Evolutionary conservation across 805 yeast species (phyloP), one percentile per base, ranked within the genome.

Genomic region (Saturnispora gosingensis): DNA sequence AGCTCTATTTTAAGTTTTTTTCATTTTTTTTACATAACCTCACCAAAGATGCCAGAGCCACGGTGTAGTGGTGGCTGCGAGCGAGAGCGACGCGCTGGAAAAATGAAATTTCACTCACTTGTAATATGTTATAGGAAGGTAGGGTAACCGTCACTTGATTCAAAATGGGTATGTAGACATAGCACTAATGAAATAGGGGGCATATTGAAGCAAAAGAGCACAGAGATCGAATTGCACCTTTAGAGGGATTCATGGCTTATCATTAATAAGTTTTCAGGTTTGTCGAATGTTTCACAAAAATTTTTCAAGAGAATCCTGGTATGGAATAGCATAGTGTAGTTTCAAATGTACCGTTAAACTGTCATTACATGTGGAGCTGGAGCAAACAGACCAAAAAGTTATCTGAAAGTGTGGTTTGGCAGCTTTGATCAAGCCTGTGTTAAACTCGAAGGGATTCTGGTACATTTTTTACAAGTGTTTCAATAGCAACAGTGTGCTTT

Each of bases 61-160:
- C 34, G 11, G 27, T 5, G 27, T 22, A 22, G 22, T 22, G 22
- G 22, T 22, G 22, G 22, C 22, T 22, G 25, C 43, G 27, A 25
- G n/a, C 43, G 22, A 15, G 25, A 18, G 25, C 43, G 43, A 39
- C 43, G 43, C 27, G 24, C 8, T 13, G 20, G 25, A 25, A 24
- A 24, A 11, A 15, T 42, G 20, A 42, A 42, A 25, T 24, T 24
- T 24, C 32, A 16, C 16, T 13, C n/a, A 20, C 25, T 22, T 20
- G 15, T 39, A 11, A 6, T 4, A 9, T 10, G 9, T 10, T 22
- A 30, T 20, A 39, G 27, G 2, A 39, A 39, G 27, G 43, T 25
- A 42, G 32, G 45, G 45, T 42, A 42, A 42, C 45, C 45, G 45
- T 25, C 45, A 42, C 45, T 42, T 42, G 32, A 42, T 42, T 42